A percentile compares a stretch with the other conserved stretches of the same genome.
phyloP scores from a whole-genome alignment of 2,329 filamentous ascomycete genomes.

The Penicillium sp. region DNA sequence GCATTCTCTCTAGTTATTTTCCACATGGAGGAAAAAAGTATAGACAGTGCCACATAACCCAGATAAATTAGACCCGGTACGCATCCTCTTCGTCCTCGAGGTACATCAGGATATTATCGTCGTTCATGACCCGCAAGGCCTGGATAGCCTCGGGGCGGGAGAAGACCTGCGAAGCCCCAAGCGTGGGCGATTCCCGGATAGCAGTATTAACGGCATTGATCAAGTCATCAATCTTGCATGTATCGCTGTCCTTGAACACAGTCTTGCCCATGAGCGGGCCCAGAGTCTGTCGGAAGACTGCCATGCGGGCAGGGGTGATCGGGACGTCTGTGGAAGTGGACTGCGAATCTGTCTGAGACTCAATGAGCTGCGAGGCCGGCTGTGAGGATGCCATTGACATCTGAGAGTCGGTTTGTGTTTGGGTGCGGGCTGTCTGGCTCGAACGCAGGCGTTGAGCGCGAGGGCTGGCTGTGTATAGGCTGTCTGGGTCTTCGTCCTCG shows the following conservation, averaged over 20 bases:
- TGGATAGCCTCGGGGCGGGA: slow-evolving; percentile 69
- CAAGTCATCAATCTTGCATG: slow-evolving; percentile 71
- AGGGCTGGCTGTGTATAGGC: slow-evolving; percentile 55
- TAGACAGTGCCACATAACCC: not conserved
- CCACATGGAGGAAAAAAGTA: not conserved
- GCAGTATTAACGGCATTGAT: slow-evolving; percentile 76
- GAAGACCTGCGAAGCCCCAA: slow-evolving; percentile 61
- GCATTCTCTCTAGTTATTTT: not conserved
- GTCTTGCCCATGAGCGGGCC: slow-evolving; percentile 78
- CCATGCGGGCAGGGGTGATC: slow-evolving; percentile 59
- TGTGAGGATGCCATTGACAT: slow-evolving; percentile 77
- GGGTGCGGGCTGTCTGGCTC: slow-evolving; percentile 42
- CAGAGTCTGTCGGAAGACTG: slow-evolving; percentile 74
- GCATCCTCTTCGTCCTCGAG: slow-evolving; percentile 60
- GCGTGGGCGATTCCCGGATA: slow-evolving; percentile 49
- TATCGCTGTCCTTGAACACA: slow-evolving; percentile 79
- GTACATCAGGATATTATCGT: slow-evolving; percentile 84
- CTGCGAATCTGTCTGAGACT: slow-evolving; percentile 49
- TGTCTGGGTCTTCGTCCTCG: slow-evolving; percentile 50
- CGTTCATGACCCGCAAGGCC: slow-evolving; percentile 76
- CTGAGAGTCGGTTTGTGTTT: slow-evolving; percentile 50
- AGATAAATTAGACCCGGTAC: slow-evolving; percentile 62
- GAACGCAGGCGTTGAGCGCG: slow-evolving; percentile 42
- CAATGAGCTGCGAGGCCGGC: slow-evolving; percentile 68
- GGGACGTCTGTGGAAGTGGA: slow-evolving; percentile 41